Conservation (phyloP, 1,284 basidiomycete genomes). For the Entoloma clypeatum region DNA sequence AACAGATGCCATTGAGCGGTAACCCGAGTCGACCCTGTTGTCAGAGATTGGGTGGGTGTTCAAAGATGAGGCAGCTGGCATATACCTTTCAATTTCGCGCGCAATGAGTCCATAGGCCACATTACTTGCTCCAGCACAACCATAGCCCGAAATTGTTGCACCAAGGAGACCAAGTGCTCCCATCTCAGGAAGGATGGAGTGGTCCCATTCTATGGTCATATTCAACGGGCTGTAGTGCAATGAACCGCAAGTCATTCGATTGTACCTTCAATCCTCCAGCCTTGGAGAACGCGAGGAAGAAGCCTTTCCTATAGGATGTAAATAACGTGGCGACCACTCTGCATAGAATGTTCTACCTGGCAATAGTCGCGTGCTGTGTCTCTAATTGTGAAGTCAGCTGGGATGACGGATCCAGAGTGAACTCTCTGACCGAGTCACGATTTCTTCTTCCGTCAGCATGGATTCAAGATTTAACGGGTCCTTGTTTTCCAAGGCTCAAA, state of each 20-base stretch:
- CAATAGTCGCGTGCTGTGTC: constrained; percentile 86
- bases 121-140: constrained; percentile 89
- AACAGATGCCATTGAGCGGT: constrained; percentile 93
- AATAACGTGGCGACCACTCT: not conserved
- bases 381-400: constrained; percentile 34
- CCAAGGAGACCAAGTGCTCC: constrained; percentile 90
- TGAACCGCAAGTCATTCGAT: not conserved
- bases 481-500: constrained; percentile 3
- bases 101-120: constrained; percentile 94
- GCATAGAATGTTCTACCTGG: constrained; percentile 44
- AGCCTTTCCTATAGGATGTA: constrained; percentile 62
- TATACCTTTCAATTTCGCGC: constrained; percentile 86
- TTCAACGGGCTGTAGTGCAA: not conserved
- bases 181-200: constrained; percentile 82
- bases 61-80: too few relatives aligned
- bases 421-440: constrained; percentile 71
- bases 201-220: constrained; percentile 65
- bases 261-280: constrained; percentile 82
- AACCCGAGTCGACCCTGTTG: constrained; percentile 88
- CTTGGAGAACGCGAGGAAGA: constrained; percentile 80
- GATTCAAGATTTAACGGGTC: constrained; percentile 68
- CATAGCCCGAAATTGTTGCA: constrained; percentile 90
- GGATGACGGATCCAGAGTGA: constrained; percentile 7
- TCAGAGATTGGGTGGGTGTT: too few relatives aligned
- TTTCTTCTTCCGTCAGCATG: constrained; percentile 86